A percentile compares a stretch with the other conserved stretches of the same genome.
These are phyloP conservation scores for Amoeboaphelidium protococcarum DNA, from an alignment of 371 early-diverging fungal species.

Conservation along the genomic window DNA sequence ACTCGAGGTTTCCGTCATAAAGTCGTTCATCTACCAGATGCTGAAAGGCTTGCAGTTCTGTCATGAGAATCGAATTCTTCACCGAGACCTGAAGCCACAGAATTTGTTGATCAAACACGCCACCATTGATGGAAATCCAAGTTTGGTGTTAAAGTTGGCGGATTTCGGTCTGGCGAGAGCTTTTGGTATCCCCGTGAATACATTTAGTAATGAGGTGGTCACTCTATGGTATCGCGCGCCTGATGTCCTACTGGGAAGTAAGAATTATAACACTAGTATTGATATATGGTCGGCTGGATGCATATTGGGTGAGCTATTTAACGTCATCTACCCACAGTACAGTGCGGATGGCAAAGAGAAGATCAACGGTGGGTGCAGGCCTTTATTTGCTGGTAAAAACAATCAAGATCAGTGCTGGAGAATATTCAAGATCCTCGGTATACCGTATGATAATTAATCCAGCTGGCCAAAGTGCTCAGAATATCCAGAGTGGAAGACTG, in stretches of 20 bases:
- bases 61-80: slow-evolving; percentile 48
- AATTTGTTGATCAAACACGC: not conserved
- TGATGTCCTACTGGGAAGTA: slow-evolving; percentile 16
- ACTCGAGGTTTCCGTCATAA: slow-evolving; percentile 1
- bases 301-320: slow-evolving; percentile 15
- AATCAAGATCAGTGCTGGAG: slow-evolving; percentile 66
- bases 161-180: slow-evolving; percentile 8
- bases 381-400: slow-evolving; percentile 83
- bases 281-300: slow-evolving; percentile 25
- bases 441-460: slow-evolving; percentile 11
- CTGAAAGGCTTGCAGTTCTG: slow-evolving; percentile 51
- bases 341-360: no score
- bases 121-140: not conserved
- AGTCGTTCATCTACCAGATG: slow-evolving; percentile 56
- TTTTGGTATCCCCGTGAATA: slow-evolving; percentile 1
- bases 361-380: no score
- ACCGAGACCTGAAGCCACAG: slow-evolving; percentile 55
- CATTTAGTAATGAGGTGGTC: slow-evolving; percentile 9
- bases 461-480: slow-evolving; percentile 71
- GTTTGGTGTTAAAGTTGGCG: slow-evolving; percentile 3
- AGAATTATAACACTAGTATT: slow-evolving; percentile 14
- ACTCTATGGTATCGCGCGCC: slow-evolving; percentile 21
- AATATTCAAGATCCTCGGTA: slow-evolving; percentile 34
- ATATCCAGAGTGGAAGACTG: slow-evolving; percentile 54
- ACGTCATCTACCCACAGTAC: no score